These are phyloP conservation scores for Cyberlindnera lachancei DNA, from an alignment of 805 yeast genomes.

Conservation along the genomic window DNA sequence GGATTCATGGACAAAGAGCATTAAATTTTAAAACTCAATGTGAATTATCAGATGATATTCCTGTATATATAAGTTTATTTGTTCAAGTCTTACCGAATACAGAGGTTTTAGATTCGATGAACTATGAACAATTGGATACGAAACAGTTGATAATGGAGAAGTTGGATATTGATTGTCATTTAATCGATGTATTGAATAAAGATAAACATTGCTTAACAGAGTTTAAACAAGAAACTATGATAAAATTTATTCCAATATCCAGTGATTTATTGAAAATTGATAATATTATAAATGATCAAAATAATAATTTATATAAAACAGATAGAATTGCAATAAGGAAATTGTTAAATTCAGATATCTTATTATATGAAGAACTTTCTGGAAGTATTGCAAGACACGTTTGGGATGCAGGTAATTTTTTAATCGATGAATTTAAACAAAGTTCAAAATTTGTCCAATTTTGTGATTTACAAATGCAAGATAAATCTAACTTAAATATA, in stretches of 20 bases:
- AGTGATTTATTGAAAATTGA: slow-evolving; percentile 16
- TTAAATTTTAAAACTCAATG: slow-evolving; percentile 5
- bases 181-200: slow-evolving; percentile 2
- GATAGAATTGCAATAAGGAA: slow-evolving; percentile 14
- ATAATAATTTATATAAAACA: slow-evolving; percentile 14
- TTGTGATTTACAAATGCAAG: background rate
- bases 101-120: slow-evolving; percentile 7
- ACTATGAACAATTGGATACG: slow-evolving; percentile 5
- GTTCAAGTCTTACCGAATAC: slow-evolving; percentile 4
- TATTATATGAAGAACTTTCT: slow-evolving; percentile 30
- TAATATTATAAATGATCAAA: background rate
- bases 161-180: slow-evolving; percentile 8
- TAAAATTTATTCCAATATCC: slow-evolving; percentile 10
- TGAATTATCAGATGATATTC: background rate
- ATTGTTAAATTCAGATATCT: slow-evolving; percentile 2
- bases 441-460: slow-evolving; percentile 9
- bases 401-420: slow-evolving; percentile 33
- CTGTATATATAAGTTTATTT: slow-evolving; percentile 8
- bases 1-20: slow-evolving; percentile 19
- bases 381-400: slow-evolving; percentile 35
- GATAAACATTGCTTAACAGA: slow-evolving; percentile 5
- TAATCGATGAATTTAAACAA: slow-evolving; percentile 7
- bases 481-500: slow-evolving; percentile 11
- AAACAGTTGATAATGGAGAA: slow-evolving; percentile 9
- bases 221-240: background rate